phyloP scores from a whole-genome alignment of 371 early-diverging fungal species.

The Blakeslea trispora region DNA sequence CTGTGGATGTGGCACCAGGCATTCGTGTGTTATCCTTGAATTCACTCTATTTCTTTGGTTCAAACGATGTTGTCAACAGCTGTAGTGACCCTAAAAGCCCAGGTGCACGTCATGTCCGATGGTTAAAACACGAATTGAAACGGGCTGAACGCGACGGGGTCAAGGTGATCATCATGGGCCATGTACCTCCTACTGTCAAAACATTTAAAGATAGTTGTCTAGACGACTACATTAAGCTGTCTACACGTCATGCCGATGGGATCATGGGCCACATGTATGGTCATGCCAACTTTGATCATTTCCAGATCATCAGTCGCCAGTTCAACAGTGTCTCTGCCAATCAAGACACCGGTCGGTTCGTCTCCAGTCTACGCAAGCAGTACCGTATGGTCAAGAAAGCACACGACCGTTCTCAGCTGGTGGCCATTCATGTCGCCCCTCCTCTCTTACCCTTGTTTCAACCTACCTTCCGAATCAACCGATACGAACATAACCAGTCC shows the following conservation, averaged over 20 bases:
- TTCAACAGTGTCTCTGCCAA: conserved; percentile 1
- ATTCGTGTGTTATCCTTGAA: conserved; percentile 62
- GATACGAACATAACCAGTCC: conserved; percentile 36
- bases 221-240: conserved; percentile 56
- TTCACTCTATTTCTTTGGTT: conserved; percentile 70
- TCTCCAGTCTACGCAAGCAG: conserved; percentile 24
- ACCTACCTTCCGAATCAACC: conserved; percentile 68
- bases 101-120: conserved; percentile 67
- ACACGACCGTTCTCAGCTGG: conserved; percentile 42
- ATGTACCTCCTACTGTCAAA: conserved; percentile 70
- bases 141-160: conserved; percentile 40
- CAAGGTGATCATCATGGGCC: conserved; percentile 73
- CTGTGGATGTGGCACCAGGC: conserved; percentile 52
- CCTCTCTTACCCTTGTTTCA: conserved; percentile 71
- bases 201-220: conserved; percentile 67
- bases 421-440: conserved; percentile 60
- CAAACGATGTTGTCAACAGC: conserved; percentile 67
- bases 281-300: conserved; percentile 77
- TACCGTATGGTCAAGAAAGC: conserved; percentile 33
- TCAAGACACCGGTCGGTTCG: conserved; percentile 35
- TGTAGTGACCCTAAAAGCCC: conserved; percentile 47
- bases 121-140: conserved; percentile 65
- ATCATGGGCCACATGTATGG: conserved; percentile 75
- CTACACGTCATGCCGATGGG: conserved; percentile 54
- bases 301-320: conserved; percentile 51